phyloP scores from a whole-genome alignment of 805 yeast genomes.

The Torulaspora delbrueckii region DNA sequence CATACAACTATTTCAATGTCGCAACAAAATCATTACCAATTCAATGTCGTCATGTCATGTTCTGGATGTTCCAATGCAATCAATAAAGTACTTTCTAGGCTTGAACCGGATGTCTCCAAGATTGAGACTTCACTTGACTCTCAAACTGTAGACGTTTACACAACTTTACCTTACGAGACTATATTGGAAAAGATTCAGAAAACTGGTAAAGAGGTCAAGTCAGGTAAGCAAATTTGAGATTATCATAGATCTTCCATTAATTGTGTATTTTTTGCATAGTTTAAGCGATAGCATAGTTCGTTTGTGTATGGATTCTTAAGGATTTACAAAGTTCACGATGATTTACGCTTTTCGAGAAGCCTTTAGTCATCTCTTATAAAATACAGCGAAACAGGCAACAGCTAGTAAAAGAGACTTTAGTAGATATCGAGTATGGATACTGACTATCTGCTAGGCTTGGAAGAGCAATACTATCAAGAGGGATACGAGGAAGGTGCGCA shows the following conservation, averaged over 20 bases:
- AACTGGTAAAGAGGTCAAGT: slow-evolving; percentile 80
- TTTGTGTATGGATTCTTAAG: not conserved
- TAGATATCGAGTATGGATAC: slow-evolving; percentile 31
- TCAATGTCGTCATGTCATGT: slow-evolving; percentile 80
- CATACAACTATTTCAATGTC: slow-evolving; percentile 10
- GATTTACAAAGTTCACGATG: not conserved
- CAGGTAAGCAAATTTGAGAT: slow-evolving; percentile 44
- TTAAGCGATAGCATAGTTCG: too few species aligned
- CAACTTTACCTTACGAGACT: slow-evolving; percentile 64
- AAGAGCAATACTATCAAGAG: slow-evolving; percentile 52
- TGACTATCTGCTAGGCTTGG: slow-evolving; percentile 56
- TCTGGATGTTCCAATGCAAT: slow-evolving; percentile 87
- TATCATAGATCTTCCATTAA: not conserved
- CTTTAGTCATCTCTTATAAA: not conserved
- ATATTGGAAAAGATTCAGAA: slow-evolving; percentile 78
- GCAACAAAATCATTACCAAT: slow-evolving; percentile 59
- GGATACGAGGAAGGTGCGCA: slow-evolving; percentile 70
- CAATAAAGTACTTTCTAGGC: slow-evolving; percentile 61
- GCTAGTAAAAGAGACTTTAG: not conserved
- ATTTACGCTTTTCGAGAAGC: not conserved
- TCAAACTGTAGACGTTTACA: slow-evolving; percentile 76
- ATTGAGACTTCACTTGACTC: slow-evolving; percentile 70
- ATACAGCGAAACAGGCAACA: not conserved
- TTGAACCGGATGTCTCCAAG: slow-evolving; percentile 65
- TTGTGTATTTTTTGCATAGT: not conserved